Evolutionary conservation across 176 grass and related monocot genomes (phyloP), one percentile per base, ranked within the genome.

Genomic region (Raddia guianensis): DNA sequence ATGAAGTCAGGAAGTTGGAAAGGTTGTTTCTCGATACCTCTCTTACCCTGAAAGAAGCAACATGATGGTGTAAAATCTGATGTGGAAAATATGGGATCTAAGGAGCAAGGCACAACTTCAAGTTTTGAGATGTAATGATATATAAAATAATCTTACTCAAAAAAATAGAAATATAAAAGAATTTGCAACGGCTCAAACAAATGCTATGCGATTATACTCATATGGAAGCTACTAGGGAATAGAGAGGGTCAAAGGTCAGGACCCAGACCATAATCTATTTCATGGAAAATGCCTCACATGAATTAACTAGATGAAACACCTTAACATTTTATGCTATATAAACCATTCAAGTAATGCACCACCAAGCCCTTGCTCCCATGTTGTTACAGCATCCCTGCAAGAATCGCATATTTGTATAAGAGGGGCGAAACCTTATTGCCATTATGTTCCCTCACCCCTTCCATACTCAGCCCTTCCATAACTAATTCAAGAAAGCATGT

Each of bases 1-100:
- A 98, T 98, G 61, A 98, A 98, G 50, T 98, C 95, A 70, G 95
- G 95, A 75, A 98, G 90, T 50, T 98, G 92, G 79, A 98, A 98
- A 14, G 92, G 95, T 20, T 94, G 92, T 53, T 98, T 98, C 84
- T 95, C 95, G n/a, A 98, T 98, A 82, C 95, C 95, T 88, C 92
- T 83, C 56, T 95, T 98, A 5, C 95, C 96, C 92, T 98, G 84
- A 68, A 90, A 97, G 60, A 81, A 75, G 79, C 6, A 81, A 71
- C 18, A 79, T 54, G 3, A 12, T 33, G 12, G 66, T 86, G 72
- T 92, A 68, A 92, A 83, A 66, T 63, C 53, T 34, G 72, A 35
- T 20, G 0, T 27, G 71, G 1, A 51, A 83, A 77, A 8, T 56
- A 71, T 21, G 48, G 18, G 49, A 72, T 74, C 50, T 45, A 87